Percentiles rank a stretch among this genome's conserved stretches.
Conservation (phyloP, 2,329 filamentous ascomycete species). For the Coleophoma eucalyptorum region DNA sequence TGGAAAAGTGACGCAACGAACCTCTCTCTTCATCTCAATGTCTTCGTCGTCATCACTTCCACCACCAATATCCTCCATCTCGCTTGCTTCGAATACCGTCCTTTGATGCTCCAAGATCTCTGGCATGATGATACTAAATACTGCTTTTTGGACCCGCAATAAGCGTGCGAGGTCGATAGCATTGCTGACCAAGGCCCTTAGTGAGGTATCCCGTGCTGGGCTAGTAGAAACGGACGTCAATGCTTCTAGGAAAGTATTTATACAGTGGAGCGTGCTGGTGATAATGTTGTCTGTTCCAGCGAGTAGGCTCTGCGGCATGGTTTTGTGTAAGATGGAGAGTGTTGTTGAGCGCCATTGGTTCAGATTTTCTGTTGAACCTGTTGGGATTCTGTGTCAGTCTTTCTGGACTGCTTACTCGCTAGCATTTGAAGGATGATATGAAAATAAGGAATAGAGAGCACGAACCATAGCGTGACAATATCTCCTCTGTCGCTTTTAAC, state of each 20-base stretch:
- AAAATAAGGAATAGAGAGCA: too few species aligned
- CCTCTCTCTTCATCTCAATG: slow-evolving; percentile 37
- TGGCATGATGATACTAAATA: slow-evolving; percentile 54
- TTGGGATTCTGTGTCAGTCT: slow-evolving; percentile 8
- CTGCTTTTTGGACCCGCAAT: slow-evolving; percentile 55
- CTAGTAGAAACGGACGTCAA: slow-evolving; percentile 31
- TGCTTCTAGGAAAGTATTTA: slow-evolving; percentile 45
- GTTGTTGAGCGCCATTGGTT: slow-evolving; percentile 68
- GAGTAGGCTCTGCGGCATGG: slow-evolving; percentile 42
- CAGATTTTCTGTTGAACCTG: slow-evolving; percentile 46
- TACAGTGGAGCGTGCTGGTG: slow-evolving; percentile 38
- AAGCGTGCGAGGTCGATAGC: slow-evolving; percentile 53
- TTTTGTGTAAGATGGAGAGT: slow-evolving; percentile 53
- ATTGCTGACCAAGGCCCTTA: slow-evolving; percentile 48
- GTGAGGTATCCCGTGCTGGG: slow-evolving; percentile 44
- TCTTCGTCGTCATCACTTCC: slow-evolving; percentile 56
- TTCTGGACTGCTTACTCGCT: too few species aligned
- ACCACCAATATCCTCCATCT: slow-evolving; percentile 65
- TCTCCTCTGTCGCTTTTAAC: slow-evolving; percentile 28
- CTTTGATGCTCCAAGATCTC: slow-evolving; percentile 44
- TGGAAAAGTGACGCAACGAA: slow-evolving; percentile 62
- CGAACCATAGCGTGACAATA: too few species aligned
- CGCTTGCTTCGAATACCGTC: slow-evolving; percentile 50
- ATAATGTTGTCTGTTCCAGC: slow-evolving; percentile 39
- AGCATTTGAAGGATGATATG: too few species aligned